Evolutionary conservation across 148 eudicot genomes (phyloP), one percentile per base, ranked within the genome.

Genomic region (Chenopodium berlandieri): DNA sequence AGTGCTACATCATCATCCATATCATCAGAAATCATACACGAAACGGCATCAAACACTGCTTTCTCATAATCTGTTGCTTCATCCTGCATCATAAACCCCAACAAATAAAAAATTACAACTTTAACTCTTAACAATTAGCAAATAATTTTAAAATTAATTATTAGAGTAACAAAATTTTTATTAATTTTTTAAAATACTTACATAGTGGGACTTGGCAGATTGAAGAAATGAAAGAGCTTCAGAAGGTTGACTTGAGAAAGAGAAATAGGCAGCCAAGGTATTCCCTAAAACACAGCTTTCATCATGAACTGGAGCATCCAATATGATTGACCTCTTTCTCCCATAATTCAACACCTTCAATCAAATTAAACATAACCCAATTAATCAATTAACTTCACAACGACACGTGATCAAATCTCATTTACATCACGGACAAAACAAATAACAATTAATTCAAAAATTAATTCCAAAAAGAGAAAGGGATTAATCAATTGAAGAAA

Each of bases 1-100:
- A 96, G 72, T 63, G 97, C 97, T 54, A 86, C 83, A 82, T 94
- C 94, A 84, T 92, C 98, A 62, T 96, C 98, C 76, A 87, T 90
- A 70, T 91, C 87, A 16, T 87, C 88, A 8, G 94, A 90, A 31
- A 94, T 80, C 85, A 96, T 82, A 87, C 75, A 91, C 73, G 82
- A 82, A 27, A 94, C 83, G 1, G 93, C 84, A 65, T 88, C 90
- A 81, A 91, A 96, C 75, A 96, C 95, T 0, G 92, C 95, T 78
- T 82, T 94, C 90, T 96, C 99, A 81, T 96, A 96, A 50, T 82
- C 80, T 7, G 94, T 90, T 40, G 95, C 97, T 79, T 87, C 71
- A 79, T 85, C 90, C 99, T 96, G 84, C 75, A 77, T 66, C 79
- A 81, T 37, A 80, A 60, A 58, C 66, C 75, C 78, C 60, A 73